Base-by-base conservation (phyloP, 768 basidiomycete species). In the Xerocomellus dryophilus region DNA sequence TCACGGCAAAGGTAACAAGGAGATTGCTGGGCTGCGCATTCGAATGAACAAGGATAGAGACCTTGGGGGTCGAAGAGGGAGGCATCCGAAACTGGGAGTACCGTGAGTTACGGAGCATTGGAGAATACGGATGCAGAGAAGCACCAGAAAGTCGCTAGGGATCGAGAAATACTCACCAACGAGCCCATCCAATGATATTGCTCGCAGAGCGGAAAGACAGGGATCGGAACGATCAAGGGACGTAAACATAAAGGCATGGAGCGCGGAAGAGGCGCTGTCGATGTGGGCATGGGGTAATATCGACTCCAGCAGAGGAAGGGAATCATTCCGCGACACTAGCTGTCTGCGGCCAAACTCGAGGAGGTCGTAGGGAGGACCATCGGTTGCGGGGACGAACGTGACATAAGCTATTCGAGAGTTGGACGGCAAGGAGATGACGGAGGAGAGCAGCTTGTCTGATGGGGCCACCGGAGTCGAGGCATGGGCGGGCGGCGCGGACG, bases 211-310 rank as follows among this genome's bases (percentile, higher is more conserved):
- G 25, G 63, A 59, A 12, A 72, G 66, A 35, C 70, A 68, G 27
- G 67, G 53, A 21, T 71, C 68, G 32, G 66, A 57, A 15, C 57
- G 51, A 43, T 74, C 71, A 3, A 61, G 53, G 25, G 78, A 70
- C 17, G 75, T 72, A 27, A 88, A 67, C 15, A 71, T 68, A 65
- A 87, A 90, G n/a, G 82, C 76, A 69, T 86, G 81, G 50, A 89
- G 74, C 23, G 69, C 61, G n/a, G 73, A 75, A 9, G 74, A 65
- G 23, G 71, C 69, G 47, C 75, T 68, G 32, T 73, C 73, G 43
- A 82, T 68, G 57, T 80, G 74, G 25, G 81, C 77, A 55, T 77
- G 76, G 40, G 81, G 71, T 21, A 88, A 66, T 25, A 84, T 64
- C 10, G 82, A 80, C 7, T 80, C 76, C 7, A 78, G 58, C 46